Evolutionary conservation across 129 eudicot genomes (phyloP), one percentile per base, ranked within the genome.

Genomic region (Logfia minima): DNA sequence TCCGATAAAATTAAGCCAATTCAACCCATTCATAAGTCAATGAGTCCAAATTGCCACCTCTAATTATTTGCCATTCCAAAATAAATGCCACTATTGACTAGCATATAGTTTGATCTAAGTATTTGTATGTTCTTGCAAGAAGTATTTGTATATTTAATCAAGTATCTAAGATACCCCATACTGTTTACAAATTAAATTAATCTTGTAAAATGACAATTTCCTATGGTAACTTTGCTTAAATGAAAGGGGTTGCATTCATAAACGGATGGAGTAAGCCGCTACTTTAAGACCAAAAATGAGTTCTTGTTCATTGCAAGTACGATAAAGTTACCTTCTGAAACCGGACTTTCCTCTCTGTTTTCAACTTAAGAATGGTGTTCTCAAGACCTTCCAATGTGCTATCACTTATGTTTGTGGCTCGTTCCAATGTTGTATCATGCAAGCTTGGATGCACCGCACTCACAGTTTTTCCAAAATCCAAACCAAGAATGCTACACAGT

Each of bases 371-470:
- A 85, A 91, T 85, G 48, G 85, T 61, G 68, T 91, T 92, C 48
- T 85, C 80, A 11, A 91, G 90, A 66, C 90, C 95, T 84, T 91
- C 85, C 59, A 89, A 29, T 48, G 90, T 87, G 81, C 24, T 75
- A 70, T 88, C 92, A 70, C 97, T 89, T 61, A 91, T 87, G 76
- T 91, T 89, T 64, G 88, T 91, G 70, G 88, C 85, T 59, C 80
- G 90, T 76, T 84, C 92, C 63, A 80, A 31, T 75, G 75, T 84
- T 51, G 84, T 67, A 23, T 77, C 83, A 8, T 82, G 88, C 85
- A 91, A 85, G 83, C 97, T 91, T 39, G 97, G 97, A 76, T 91
- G 92, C 77, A 91, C 86, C 31, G 77, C 92, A 59, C 84, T 77
- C 74, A 91, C 88, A 35, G 87, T 87, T 85, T 84, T 82, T 59